Conservation (phyloP, 495 filamentous ascomycete species). For the Lasiosphaeris hirsuta region DNA sequence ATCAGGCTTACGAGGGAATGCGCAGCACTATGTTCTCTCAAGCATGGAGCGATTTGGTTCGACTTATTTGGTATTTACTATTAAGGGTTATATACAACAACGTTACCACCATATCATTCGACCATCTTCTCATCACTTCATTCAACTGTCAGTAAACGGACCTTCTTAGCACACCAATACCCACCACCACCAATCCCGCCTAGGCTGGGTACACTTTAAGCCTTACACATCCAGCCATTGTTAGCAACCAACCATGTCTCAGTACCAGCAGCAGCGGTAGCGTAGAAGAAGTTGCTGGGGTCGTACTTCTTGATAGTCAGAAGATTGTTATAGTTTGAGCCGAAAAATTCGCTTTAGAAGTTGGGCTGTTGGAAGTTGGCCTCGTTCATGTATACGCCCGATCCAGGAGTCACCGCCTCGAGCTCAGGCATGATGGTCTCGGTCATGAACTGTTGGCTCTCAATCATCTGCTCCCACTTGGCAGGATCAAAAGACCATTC, state of each 20-base stretch:
- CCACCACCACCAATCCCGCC: neutral
- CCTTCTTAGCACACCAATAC: no score
- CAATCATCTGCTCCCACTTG: conserved; percentile 21
- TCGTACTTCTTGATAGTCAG: conserved; percentile 52
- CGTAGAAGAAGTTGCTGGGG: conserved; percentile 51
- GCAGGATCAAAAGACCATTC: conserved; percentile 26
- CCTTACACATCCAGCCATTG: conserved; percentile 30
- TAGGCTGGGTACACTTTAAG: neutral
- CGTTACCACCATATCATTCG: no score
- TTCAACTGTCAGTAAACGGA: no score
- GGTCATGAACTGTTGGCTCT: conserved; percentile 30
- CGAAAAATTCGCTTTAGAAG: conserved; percentile 53
- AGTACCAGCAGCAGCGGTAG: conserved; percentile 44
- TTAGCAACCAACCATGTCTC: conserved; percentile 26
- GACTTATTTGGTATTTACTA: no score
- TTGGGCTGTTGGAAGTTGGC: conserved; percentile 45
- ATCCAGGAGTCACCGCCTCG: conserved; percentile 34
- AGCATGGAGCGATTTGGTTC: no score
- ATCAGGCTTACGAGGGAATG: no score
- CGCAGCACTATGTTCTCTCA: no score
- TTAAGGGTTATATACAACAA: no score
- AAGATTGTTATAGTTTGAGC: conserved; percentile 43
- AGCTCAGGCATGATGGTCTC: conserved; percentile 31
- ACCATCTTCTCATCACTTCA: no score
- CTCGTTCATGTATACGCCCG: conserved; percentile 50